These are phyloP conservation scores for Calonectria naviculata DNA, from an alignment of 2,329 filamentous ascomycete species.

Conservation along the genomic window DNA sequence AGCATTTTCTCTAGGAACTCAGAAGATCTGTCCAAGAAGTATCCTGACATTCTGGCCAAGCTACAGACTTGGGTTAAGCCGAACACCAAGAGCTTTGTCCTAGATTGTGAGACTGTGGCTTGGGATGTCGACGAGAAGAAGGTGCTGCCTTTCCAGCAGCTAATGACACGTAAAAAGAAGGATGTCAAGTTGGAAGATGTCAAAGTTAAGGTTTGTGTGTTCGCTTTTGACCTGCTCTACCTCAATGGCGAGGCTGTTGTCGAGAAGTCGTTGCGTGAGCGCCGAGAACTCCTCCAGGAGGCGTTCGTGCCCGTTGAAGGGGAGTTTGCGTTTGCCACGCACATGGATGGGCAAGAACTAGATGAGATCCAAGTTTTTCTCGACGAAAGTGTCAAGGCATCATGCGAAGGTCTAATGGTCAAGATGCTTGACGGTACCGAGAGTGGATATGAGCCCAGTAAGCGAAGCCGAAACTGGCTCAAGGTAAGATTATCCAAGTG, in stretches of 20 bases:
- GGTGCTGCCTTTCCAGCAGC: constrained; percentile 94
- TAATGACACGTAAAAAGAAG: constrained; percentile 98
- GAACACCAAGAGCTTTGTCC: constrained; percentile 91
- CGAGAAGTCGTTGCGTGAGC: constrained; percentile 85
- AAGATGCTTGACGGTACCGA: constrained; percentile 98
- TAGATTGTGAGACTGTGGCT: constrained; percentile 98
- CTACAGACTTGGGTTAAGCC: constrained; percentile 90
- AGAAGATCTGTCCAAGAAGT: constrained; percentile 96
- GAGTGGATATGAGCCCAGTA: constrained; percentile 95
- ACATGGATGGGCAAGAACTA: constrained; percentile 86
- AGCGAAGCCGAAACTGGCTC: constrained; percentile 97
- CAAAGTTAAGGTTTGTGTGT: constrained; percentile 96
- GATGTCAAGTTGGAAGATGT: constrained; percentile 96
- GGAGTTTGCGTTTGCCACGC: constrained; percentile 91
- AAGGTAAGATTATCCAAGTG: constrained; percentile 69
- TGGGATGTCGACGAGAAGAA: constrained; percentile 98
- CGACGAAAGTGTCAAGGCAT: constrained; percentile 94
- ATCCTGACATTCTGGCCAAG: constrained; percentile 93
- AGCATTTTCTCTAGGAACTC: constrained; percentile 98
- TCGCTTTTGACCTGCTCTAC: constrained; percentile 95
- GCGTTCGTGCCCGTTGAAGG: constrained; percentile 85
- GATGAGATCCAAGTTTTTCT: constrained; percentile 94
- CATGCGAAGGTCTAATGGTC: constrained; percentile 98
- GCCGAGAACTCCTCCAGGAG: constrained; percentile 77
- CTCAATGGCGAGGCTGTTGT: constrained; percentile 92